Conservation (phyloP, 805 yeast genomes). For the Kuraishia cidri region DNA sequence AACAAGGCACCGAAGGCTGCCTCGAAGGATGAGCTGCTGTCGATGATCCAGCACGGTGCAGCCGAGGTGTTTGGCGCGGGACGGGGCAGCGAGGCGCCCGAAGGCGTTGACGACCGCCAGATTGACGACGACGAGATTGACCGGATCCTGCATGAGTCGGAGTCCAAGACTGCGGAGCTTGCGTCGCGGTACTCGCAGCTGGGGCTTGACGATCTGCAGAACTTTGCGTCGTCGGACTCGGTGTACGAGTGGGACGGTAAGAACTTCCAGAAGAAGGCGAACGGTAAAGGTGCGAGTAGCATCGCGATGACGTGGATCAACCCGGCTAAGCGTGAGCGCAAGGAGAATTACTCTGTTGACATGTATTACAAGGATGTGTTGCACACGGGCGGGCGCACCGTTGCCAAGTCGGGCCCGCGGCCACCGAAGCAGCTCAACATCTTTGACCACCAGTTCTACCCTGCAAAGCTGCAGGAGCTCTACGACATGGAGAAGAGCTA, state of each 20-base stretch:
- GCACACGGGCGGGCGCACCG: conserved; percentile 58
- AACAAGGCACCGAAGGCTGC: conserved; percentile 28
- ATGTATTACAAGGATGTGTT: conserved; percentile 59
- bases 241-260: conserved; percentile 89
- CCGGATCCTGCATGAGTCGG: conserved; percentile 48
- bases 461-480: conserved; percentile 64
- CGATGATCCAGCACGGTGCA: conserved; percentile 83
- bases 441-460: conserved; percentile 88
- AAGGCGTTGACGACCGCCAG: conserved; percentile 22
- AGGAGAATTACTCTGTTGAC: conserved; percentile 50
- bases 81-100: conserved; percentile 13
- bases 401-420: conserved; percentile 50
- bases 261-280: conserved; percentile 60
- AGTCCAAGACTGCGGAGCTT: conserved; percentile 52
- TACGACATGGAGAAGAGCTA: conserved; percentile 77
- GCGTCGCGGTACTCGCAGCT: conserved; percentile 56
- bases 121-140: conserved; percentile 53
- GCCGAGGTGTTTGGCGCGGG: conserved; percentile 42
- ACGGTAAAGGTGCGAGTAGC: conserved; percentile 34
- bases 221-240: conserved; percentile 60
- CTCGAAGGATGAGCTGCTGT: conserved; percentile 63
- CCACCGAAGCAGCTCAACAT: conserved; percentile 80
- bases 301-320: conserved; percentile 65
- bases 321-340: conserved; percentile 79
- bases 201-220: conserved; percentile 72